Percentiles rank a stretch among this genome's conserved stretches.
phyloP scores from a whole-genome alignment of 208 protist genomes.

The Trichomonas gallinae region DNA sequence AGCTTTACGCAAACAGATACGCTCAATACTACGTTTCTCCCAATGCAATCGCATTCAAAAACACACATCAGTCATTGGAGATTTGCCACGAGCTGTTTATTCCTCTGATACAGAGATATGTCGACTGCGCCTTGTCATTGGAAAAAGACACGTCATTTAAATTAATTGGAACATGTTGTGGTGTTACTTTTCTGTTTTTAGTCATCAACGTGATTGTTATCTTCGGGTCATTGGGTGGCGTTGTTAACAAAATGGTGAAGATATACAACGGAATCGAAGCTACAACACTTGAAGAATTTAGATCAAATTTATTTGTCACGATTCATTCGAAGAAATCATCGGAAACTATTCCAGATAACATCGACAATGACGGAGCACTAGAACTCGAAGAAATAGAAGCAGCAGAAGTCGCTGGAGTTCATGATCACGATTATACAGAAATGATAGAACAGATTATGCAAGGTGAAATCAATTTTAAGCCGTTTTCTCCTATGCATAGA shows the following conservation, averaged over 20 bases:
- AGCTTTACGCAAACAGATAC: background rate
- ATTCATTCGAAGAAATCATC: background rate
- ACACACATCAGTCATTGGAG: background rate
- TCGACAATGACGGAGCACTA: background rate
- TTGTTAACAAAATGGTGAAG: background rate
- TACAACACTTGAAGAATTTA: background rate
- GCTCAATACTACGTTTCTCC: background rate
- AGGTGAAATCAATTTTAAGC: background rate
- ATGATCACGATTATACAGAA: background rate
- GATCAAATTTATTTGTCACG: background rate
- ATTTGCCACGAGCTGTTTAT: background rate
- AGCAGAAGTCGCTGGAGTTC: background rate
- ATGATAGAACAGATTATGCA: background rate
- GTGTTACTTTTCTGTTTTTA: background rate
- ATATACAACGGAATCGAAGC: background rate
- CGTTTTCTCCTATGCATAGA: background rate
- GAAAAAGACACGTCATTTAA: background rate
- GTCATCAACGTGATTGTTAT: background rate
- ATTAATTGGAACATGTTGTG: background rate
- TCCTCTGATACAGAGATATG: background rate
- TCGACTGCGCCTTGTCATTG: background rate
- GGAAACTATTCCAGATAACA: background rate
- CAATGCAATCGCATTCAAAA: background rate
- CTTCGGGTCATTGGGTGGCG: background rate
- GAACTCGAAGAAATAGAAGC: background rate